Evolutionary conservation across 2,329 filamentous ascomycete genomes (phyloP).

Genomic region (Colletotrichum horii): DNA sequence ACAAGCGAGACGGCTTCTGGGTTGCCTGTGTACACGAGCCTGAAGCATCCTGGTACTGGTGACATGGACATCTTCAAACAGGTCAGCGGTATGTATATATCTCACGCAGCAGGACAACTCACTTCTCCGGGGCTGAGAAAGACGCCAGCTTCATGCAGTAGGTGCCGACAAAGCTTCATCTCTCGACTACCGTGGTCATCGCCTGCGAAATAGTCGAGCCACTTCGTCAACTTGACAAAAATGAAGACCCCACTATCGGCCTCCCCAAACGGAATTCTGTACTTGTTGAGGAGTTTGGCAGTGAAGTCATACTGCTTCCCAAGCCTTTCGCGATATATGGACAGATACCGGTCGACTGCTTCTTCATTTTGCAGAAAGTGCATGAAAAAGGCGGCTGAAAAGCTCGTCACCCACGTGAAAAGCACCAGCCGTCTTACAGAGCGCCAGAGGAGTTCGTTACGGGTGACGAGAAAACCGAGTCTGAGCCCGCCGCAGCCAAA

Average conservation of each 20-base stretch:
- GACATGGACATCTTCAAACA: background rate
- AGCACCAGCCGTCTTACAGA: background rate
- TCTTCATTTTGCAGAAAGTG: background rate
- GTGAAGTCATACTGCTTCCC: background rate
- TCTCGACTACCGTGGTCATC: background rate
- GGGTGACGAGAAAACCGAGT: background rate
- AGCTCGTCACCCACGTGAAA: background rate
- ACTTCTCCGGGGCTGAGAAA: constrained; percentile 1
- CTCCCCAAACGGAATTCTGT: background rate
- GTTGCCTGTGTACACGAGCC: background rate
- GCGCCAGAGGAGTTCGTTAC: background rate
- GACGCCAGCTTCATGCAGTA: background rate
- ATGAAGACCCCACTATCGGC: background rate
- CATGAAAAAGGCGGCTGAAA: background rate
- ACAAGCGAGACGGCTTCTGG: background rate
- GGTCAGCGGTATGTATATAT: background rate
- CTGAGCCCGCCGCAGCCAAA: constrained; percentile 2
- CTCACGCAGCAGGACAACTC: background rate
- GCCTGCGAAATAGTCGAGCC: background rate
- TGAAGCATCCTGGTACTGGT: background rate
- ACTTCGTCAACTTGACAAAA: background rate
- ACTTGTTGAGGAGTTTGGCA: background rate
- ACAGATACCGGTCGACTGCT: background rate
- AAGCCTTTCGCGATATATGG: background rate
- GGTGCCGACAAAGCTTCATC: background rate